Conservation (phyloP, 2,329 filamentous ascomycete genomes). For the Daldinia eschscholtzii region DNA sequence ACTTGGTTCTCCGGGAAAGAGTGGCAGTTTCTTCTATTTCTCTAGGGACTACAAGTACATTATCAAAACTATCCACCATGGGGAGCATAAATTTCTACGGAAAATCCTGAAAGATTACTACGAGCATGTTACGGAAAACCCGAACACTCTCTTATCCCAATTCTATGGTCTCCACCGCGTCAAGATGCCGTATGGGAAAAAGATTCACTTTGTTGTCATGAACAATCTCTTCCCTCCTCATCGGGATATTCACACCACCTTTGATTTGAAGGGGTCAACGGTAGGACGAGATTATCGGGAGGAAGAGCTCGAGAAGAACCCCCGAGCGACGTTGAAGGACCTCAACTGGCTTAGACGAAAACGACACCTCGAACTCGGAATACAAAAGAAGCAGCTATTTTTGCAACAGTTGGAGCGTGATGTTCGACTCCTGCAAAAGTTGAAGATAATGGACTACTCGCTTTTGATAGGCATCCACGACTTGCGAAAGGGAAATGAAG, state of each 20-base stretch:
- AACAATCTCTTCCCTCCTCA: slow-evolving; percentile 99
- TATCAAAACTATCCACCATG: slow-evolving; percentile 99
- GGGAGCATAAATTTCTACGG: slow-evolving; percentile 88
- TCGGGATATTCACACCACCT: slow-evolving; percentile 96
- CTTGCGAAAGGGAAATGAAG: slow-evolving; percentile 88
- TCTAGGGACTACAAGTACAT: slow-evolving; percentile 99
- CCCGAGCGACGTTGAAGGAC: slow-evolving; percentile 93
- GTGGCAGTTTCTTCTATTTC: slow-evolving; percentile 99
- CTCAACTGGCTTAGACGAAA: slow-evolving; percentile 91
- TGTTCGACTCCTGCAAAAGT: slow-evolving; percentile 84
- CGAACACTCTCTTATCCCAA: slow-evolving; percentile 95
- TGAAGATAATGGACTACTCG: slow-evolving; percentile 99
- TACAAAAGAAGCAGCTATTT: slow-evolving; percentile 88
- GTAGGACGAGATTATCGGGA: slow-evolving; percentile 92
- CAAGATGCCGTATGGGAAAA: slow-evolving; percentile 97
- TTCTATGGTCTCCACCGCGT: slow-evolving; percentile 98
- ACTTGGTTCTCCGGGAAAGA: slow-evolving; percentile 96
- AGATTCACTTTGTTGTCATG: slow-evolving; percentile 99
- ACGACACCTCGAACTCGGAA: slow-evolving; percentile 87
- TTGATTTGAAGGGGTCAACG: slow-evolving; percentile 96
- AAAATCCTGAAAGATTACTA: slow-evolving; percentile 94
- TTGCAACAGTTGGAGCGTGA: slow-evolving; percentile 90
- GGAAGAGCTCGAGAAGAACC: slow-evolving; percentile 88
- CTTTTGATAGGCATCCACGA: slow-evolving; percentile 96
- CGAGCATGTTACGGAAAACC: slow-evolving; percentile 89